Conservation (phyloP, 768 basidiomycete species). For the Naganishia onofrii region DNA sequence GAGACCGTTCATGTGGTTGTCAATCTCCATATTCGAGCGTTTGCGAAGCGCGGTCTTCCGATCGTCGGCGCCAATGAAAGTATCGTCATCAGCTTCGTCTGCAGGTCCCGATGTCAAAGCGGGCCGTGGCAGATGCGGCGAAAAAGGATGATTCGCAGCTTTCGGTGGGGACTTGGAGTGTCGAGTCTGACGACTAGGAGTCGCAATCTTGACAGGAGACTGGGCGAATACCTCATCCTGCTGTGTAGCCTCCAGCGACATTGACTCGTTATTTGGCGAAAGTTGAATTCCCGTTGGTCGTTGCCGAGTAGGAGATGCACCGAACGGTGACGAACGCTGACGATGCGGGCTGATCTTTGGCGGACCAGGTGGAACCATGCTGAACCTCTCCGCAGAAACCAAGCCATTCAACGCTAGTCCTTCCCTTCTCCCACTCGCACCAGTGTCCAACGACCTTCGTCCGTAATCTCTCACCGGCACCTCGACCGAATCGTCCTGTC, state of each 20-base stretch:
- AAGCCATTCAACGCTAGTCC: background rate
- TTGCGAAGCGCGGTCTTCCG: constrained; percentile 1
- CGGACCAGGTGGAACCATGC: background rate
- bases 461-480: background rate
- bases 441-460: background rate
- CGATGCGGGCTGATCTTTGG: background rate
- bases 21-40: constrained; percentile 1
- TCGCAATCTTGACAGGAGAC: background rate
- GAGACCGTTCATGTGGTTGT: constrained; percentile 1
- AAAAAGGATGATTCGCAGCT: background rate
- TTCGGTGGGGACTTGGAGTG: background rate
- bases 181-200: background rate
- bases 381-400: background rate
- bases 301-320: background rate
- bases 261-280: background rate
- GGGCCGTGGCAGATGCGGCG: background rate
- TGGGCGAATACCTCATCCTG: background rate
- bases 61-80: constrained; percentile 2
- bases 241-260: constrained; percentile 10
- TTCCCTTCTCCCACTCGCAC: background rate
- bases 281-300: background rate
- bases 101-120: background rate
- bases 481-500: background rate
- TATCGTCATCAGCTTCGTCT: background rate
- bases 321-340: background rate